Base-by-base conservation (phyloP, 352 stramenopile genomes). In the Phytophthora citrophthora region DNA sequence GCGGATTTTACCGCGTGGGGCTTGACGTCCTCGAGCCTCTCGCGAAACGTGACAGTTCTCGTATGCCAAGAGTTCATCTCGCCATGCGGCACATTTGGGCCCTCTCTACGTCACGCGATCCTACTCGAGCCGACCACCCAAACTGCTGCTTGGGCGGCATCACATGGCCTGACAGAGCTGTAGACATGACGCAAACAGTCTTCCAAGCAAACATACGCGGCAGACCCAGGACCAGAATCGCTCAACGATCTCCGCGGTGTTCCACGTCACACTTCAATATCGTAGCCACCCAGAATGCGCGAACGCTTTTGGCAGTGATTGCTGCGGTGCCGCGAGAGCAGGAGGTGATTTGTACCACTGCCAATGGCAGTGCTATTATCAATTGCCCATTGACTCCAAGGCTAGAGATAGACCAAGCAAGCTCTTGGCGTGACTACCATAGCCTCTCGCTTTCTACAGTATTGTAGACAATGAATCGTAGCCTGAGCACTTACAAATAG, bases 171-270 rank as follows among this genome's bases (percentile, higher is more conserved):
- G 36, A 18, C 36, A 2, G 15, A n/a, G 36, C 13, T 41, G 36
- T 27, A 50, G 46, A 32, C 46, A 64, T 55, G 48, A 41, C 16
- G 38, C 20, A 36, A 31, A 15, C 31, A 54, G 23, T 6, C 40
- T 66, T 60, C 59, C 50, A 47, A 26, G 34, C 27, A 57, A 68
- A 68, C 60, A 68, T 55, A 56, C 60, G 60, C 36, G 44, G 26
- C 27, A 15, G 32, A 29, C 13, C 34, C 12, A 36, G 44, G 55
- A 47, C 34, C 46, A 57, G 11, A 40, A 31, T 12, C 27, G 39
- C 26, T 63, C 55, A 41, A 44, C 27, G 24, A 50, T 56, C 23
- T 48, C 45, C 55, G 18, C 44, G 29, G 29, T 34, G 3, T 34
- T 34, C 29, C 29, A 34, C 7, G 8, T 34, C 23, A 26, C 18